Percentiles rank a stretch among this genome's conserved stretches.
phyloP scores from a whole-genome alignment of 805 yeast genomes.

The Wickerhamiella lipophila region DNA sequence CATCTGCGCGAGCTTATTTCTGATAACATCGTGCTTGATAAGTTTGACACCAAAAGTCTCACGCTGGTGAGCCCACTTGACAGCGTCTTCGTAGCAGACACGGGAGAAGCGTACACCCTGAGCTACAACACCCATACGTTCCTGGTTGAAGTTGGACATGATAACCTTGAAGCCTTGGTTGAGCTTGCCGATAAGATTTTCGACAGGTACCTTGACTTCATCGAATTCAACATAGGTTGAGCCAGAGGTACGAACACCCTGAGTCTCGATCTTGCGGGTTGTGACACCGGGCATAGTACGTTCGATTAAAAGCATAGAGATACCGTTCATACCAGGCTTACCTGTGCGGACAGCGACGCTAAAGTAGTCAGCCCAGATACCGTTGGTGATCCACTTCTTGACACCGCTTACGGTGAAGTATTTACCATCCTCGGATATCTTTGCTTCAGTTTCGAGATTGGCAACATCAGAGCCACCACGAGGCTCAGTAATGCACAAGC shows the following conservation, averaged over 20 bases:
- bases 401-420: conserved; percentile 33
- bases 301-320: conserved; percentile 33
- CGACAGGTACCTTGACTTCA: conserved; percentile 36
- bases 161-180: conserved; percentile 35
- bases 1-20: conserved; percentile 35
- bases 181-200: conserved; percentile 32
- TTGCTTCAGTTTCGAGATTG: conserved; percentile 31
- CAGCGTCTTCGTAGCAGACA: conserved; percentile 33
- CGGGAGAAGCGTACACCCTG: conserved; percentile 34
- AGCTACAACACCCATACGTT: conserved; percentile 32
- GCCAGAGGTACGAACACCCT: conserved; percentile 34
- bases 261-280: conserved; percentile 31
- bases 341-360: conserved; percentile 37
- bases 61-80: conserved; percentile 34
- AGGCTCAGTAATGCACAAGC: conserved; percentile 35
- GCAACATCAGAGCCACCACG: conserved; percentile 37
- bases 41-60: conserved; percentile 34
- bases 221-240: conserved; percentile 32
- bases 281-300: conserved; percentile 30
- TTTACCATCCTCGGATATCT: conserved; percentile 32
- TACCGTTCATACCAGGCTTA: conserved; percentile 31
- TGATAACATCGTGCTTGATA: conserved; percentile 33
- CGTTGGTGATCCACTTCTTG: conserved; percentile 37
- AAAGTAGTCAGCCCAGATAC: conserved; percentile 34
- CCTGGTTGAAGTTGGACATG: conserved; percentile 36